These are phyloP conservation scores for Pythium apleroticum DNA, from an alignment of 352 stramenopile genomes.

Conservation along the genomic window DNA sequence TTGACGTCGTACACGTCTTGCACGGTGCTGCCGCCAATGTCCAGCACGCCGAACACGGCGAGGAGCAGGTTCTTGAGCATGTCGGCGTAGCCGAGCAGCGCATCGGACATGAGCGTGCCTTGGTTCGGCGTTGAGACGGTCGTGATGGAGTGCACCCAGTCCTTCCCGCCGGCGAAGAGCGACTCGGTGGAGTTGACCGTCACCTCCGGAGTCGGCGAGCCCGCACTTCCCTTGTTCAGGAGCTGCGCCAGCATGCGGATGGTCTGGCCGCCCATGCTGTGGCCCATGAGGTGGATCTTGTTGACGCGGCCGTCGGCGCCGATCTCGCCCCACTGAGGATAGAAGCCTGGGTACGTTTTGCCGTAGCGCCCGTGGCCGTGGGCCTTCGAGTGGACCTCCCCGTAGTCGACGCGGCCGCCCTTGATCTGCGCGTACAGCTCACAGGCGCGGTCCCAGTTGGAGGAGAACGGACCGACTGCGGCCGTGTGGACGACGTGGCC, in stretches of 20 bases:
- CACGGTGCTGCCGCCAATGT: constrained; percentile 29
- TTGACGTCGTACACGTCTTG: constrained; percentile 47
- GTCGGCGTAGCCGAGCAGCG: constrained; percentile 37
- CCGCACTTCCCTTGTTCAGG: constrained; percentile 43
- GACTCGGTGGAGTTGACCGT: constrained; percentile 27
- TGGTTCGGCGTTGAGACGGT: constrained; percentile 64
- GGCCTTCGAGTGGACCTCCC: constrained; percentile 20
- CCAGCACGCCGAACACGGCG: constrained; percentile 35
- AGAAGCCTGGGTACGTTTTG: constrained; percentile 53
- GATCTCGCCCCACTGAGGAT: constrained; percentile 51
- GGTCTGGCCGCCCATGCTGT: constrained; percentile 80
- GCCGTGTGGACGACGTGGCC: constrained; percentile 35
- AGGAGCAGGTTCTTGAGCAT: constrained; percentile 39
- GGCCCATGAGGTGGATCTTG: constrained; percentile 70
- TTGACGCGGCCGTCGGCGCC: constrained; percentile 47
- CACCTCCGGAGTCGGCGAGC: constrained; percentile 35
- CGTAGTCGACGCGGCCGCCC: constrained; percentile 37
- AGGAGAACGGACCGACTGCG: constrained; percentile 30
- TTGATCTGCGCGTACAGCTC: constrained; percentile 47
- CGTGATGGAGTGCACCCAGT: constrained; percentile 73
- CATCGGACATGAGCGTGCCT: constrained; percentile 50
- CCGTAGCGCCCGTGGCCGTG: constrained; percentile 34
- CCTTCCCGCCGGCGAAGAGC: constrained; percentile 51
- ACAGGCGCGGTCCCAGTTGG: constrained; percentile 43
- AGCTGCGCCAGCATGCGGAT: constrained; percentile 75